Base-by-base conservation (phyloP, 352 stramenopile species). In the Thalassiosira mediterranea region DNA sequence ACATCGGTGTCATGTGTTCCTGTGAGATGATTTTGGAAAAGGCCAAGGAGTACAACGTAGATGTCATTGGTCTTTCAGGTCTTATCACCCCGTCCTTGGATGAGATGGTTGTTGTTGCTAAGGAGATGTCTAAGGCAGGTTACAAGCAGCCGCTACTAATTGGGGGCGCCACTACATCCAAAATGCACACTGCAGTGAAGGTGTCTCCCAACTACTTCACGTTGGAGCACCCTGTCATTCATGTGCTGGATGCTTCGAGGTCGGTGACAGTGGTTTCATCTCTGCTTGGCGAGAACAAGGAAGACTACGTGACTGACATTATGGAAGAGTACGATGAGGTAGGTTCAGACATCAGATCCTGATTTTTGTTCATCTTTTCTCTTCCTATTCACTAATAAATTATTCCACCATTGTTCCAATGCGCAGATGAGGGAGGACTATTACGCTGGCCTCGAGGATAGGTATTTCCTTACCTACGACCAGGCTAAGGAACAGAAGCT, bases 101-200 rank as follows among this genome's bases (percentile, higher is more conserved):
- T 84, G 96, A 99, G 79, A 99, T 99, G 96, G 96, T 99, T 46
- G 93, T 94, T 56, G 96, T 98, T 51, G 96, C 96, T 5, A 96
- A 98, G 69, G 91, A 94, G 78, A 97, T 99, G 91, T 90, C 83
- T 15, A 98, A 98, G 83, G 87, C 84, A 7, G 94, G 94, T 5
- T 93, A 97, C 80, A 98, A 95, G 28, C 88, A 97, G 57, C 96
- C 96, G n/a, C 81, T 99, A 15, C 90, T 98, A 64, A 97, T 99
- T 76, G 96, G 96, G 67, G 96, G 96, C 58, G 96, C 96, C 1
- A 99, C 96, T 4, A 99, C 96, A 0, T 98, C 93, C 1, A 96
- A 98, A 90, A 98, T 98, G 95, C 96, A 99, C 89, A 98, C 96
- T 21, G 96, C 96, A 13, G 96, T 99, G 4, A 99, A 99, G 84